phyloP scores from a whole-genome alignment of 495 filamentous ascomycete species.

The Penicillium salamii region DNA sequence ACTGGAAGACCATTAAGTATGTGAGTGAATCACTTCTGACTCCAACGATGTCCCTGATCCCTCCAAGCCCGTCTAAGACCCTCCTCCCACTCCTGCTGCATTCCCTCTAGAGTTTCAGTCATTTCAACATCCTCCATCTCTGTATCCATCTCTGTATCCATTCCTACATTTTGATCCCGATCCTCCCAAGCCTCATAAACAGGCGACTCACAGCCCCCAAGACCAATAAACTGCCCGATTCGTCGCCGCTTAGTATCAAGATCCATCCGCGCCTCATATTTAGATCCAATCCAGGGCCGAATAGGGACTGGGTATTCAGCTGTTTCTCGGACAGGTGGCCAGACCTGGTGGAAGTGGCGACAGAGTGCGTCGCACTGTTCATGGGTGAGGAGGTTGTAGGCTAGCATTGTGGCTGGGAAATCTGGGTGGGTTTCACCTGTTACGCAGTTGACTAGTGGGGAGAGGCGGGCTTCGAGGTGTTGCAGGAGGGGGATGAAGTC shows the following conservation, averaged over 20 bases:
- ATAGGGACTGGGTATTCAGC: constrained; percentile 61
- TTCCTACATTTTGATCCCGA: too few relatives aligned
- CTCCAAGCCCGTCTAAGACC: constrained; percentile 26
- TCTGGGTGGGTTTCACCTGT: constrained; percentile 58
- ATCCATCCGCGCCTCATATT: constrained; percentile 25
- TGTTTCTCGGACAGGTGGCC: constrained; percentile 50
- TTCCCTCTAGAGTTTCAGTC: constrained; percentile 11
- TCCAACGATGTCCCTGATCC: constrained; percentile 6
- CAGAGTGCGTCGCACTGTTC: constrained; percentile 69
- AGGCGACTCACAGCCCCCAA: constrained; percentile 58
- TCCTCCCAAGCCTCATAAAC: constrained; percentile 1
- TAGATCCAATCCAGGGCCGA: constrained; percentile 33
- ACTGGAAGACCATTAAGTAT: background rate
- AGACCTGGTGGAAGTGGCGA: constrained; percentile 70
- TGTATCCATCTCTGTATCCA: too few relatives aligned
- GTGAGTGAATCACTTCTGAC: background rate
- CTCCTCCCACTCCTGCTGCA: constrained; percentile 30
- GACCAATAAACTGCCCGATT: constrained; percentile 67
- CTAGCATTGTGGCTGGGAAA: constrained; percentile 65
- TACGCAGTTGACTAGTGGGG: constrained; percentile 43
- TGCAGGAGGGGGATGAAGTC: constrained; percentile 24
- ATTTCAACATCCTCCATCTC: background rate
- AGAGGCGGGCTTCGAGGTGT: constrained; percentile 32
- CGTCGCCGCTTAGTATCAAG: constrained; percentile 58
- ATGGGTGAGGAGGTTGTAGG: constrained; percentile 73